These are phyloP conservation scores for Hanseniaspora nectarophila DNA, from an alignment of 805 yeast genomes.

Conservation along the genomic window DNA sequence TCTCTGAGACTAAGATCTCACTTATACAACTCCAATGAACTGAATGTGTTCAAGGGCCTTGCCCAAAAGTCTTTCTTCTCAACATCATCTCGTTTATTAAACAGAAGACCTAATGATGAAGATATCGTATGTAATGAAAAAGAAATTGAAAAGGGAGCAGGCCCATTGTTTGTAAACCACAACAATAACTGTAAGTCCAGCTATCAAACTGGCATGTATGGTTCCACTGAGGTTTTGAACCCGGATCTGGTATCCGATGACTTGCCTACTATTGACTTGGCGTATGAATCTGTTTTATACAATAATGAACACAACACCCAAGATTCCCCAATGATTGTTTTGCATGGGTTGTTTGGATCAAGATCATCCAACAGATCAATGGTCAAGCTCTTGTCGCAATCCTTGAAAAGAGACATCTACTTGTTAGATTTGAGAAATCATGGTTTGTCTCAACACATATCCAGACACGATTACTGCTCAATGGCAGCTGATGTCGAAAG, in stretches of 20 bases:
- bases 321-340: constrained; percentile 55
- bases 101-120: neutral
- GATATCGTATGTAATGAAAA: neutral
- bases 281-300: constrained; percentile 35
- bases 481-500: constrained; percentile 76
- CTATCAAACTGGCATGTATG: constrained; percentile 22
- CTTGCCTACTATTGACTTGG: constrained; percentile 43
- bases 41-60: neutral
- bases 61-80: neutral
- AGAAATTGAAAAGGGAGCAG: constrained; percentile 10
- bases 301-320: constrained; percentile 16
- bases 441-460: constrained; percentile 77
- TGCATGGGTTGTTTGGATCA: constrained; percentile 86
- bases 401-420: constrained; percentile 46
- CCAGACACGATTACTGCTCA: constrained; percentile 62
- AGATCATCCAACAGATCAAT: constrained; percentile 70
- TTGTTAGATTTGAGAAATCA: constrained; percentile 78
- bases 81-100: neutral
- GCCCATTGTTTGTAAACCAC: constrained; percentile 23
- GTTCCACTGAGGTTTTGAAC: constrained; percentile 24
- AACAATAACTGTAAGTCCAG: constrained; percentile 22
- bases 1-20: neutral
- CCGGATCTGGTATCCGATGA: constrained; percentile 25
- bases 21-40: neutral
- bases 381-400: constrained; percentile 44